These are phyloP conservation scores for Apophysomyces variabilis DNA, from an alignment of 371 early-diverging fungal genomes.

Conservation along the genomic window DNA sequence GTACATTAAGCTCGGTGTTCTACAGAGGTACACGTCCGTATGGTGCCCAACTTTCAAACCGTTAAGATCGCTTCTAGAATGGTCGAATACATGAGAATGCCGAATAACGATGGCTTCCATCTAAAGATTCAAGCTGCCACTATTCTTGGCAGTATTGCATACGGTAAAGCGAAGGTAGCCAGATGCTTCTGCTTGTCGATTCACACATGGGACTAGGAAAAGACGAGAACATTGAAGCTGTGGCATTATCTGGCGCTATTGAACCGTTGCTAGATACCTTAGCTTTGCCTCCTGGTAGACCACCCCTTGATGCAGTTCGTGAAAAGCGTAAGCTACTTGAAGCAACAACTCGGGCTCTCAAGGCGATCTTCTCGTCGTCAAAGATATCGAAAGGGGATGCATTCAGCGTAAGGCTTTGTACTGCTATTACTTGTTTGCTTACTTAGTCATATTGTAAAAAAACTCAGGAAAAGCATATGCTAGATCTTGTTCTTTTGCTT, in stretches of 20 bases:
- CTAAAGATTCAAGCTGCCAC: conserved; percentile 71
- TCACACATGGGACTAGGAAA: conserved; percentile 48
- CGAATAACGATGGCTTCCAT: conserved; percentile 38
- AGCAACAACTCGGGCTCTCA: conserved; percentile 74
- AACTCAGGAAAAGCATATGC: conserved; percentile 48
- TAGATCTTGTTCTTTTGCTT: conserved; percentile 34
- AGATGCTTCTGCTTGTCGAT: not conserved
- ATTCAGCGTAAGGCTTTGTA: conserved; percentile 51
- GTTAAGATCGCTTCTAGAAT: conserved; percentile 42
- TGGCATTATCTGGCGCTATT: conserved; percentile 67
- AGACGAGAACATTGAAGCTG: conserved; percentile 64
- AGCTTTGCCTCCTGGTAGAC: conserved; percentile 44
- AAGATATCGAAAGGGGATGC: conserved; percentile 61
- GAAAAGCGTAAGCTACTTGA: conserved; percentile 65
- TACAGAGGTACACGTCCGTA: conserved; percentile 58
- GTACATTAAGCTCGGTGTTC: conserved; percentile 70
- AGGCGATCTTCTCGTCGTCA: conserved; percentile 72
- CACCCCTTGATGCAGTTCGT: conserved; percentile 39
- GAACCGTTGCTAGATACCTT: conserved; percentile 65
- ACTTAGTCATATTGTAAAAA: too few relatives aligned
- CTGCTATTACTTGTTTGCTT: too few relatives aligned
- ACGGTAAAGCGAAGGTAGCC: conserved; percentile 52
- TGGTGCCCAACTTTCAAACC: not conserved
- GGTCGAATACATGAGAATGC: conserved; percentile 54
- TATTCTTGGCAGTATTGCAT: conserved; percentile 82